Evolutionary conservation across 768 basidiomycete genomes (phyloP).

Genomic region (Neoboletus subvelutipes): DNA sequence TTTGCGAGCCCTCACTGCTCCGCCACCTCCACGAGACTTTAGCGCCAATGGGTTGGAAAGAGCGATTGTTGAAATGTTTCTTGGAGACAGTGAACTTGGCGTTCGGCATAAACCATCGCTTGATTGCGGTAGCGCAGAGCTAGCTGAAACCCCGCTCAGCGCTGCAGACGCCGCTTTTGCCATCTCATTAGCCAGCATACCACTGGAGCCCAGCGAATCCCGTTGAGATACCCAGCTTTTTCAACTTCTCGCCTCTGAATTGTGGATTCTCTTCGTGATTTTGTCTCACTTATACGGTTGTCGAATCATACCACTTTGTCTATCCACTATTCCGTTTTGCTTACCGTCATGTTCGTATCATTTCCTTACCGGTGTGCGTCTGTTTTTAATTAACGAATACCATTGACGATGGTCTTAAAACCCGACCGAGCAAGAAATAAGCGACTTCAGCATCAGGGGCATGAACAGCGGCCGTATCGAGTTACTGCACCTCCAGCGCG

Average conservation of each 20-base stretch:
- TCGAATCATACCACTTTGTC: conserved; percentile 14
- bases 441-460: not conserved
- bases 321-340: conserved; percentile 13
- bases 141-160: not conserved
- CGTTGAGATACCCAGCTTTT: conserved; percentile 18
- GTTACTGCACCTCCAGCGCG: conserved; percentile 69
- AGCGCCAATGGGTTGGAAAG: conserved; percentile 38
- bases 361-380: conserved; percentile 12
- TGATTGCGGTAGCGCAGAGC: not conserved
- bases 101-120: not conserved
- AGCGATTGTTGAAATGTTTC: conserved; percentile 49
- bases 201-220: conserved; percentile 3
- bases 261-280: conserved; percentile 9
- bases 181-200: not conserved
- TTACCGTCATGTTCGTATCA: conserved; percentile 13
- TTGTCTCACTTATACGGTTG: conserved; percentile 10
- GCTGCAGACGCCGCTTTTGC: not conserved
- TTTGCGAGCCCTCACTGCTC: conserved; percentile 30
- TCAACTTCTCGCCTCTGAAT: not conserved
- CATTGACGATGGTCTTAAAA: not conserved
- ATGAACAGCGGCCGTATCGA: not conserved
- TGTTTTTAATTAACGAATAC: conserved; percentile 13
- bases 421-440: not conserved
- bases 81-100: conserved; percentile 27
- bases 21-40: conserved; percentile 37